Conservation (phyloP, 805 yeast species). For the Kazachstania martiniae region DNA sequence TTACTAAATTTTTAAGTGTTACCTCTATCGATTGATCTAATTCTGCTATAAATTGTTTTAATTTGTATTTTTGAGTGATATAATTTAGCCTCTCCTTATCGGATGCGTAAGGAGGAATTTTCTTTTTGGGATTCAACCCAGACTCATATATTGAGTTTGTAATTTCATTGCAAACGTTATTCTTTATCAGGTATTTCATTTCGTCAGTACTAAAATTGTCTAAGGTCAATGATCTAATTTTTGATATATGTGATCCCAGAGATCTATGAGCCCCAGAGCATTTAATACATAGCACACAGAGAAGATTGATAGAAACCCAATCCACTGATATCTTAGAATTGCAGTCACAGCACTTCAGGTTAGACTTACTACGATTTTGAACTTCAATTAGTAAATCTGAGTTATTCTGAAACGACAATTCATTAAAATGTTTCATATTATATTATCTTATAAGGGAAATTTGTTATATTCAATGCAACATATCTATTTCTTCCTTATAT, state of each 20-base stretch:
- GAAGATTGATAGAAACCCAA: constrained; percentile 74
- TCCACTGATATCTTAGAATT: constrained; percentile 51
- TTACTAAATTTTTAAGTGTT: constrained; percentile 34
- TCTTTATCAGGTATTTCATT: constrained; percentile 40
- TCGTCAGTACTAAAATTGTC: constrained; percentile 58
- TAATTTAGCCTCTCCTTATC: constrained; percentile 44
- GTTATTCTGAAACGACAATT: too few species aligned
- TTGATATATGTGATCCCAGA: constrained; percentile 72
- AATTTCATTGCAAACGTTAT: constrained; percentile 41
- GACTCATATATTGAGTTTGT: constrained; percentile 58
- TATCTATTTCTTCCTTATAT: too few species aligned
- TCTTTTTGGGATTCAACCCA: constrained; percentile 7
- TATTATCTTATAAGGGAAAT: too few species aligned
- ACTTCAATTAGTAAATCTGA: constrained; percentile 13
- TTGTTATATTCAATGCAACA: too few species aligned
- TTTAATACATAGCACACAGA: constrained; percentile 66
- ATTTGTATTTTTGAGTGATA: constrained; percentile 55
- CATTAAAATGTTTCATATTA: not conserved
- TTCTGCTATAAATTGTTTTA: constrained; percentile 34
- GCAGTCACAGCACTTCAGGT: constrained; percentile 71
- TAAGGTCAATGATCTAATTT: constrained; percentile 64
- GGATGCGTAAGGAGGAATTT: constrained; percentile 29
- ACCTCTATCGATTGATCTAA: constrained; percentile 6
- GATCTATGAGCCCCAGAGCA: constrained; percentile 87
- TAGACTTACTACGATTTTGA: constrained; percentile 36